Evolutionary conservation across 768 basidiomycete genomes (phyloP).

Genomic region (Dentipellis sp.): DNA sequence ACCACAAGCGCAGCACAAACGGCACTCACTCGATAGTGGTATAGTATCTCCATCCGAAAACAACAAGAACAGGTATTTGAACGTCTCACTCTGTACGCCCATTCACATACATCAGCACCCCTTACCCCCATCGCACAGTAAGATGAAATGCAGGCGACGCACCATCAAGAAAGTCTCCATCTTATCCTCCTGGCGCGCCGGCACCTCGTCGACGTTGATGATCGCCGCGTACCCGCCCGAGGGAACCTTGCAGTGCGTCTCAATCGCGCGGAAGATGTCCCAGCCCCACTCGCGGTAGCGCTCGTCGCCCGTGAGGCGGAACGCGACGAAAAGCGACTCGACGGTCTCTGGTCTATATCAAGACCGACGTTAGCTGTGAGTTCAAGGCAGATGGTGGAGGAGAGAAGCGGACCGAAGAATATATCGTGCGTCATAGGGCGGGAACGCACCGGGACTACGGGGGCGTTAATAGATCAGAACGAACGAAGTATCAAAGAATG

Average conservation of each 20-base stretch:
- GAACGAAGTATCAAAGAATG: background rate
- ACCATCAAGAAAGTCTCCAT: conserved; percentile 97
- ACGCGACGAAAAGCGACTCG: conserved; percentile 89
- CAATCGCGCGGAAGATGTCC: conserved; percentile 84
- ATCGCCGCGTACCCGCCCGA: conserved; percentile 81
- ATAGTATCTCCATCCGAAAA: conserved; percentile 71
- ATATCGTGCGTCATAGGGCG: conserved; percentile 79
- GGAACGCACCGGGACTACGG: conserved; percentile 16
- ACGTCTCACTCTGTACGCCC: conserved; percentile 66
- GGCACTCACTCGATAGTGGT: conserved; percentile 56
- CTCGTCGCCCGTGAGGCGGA: conserved; percentile 77
- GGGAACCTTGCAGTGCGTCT: conserved; percentile 69
- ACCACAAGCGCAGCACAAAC: conserved; percentile 1
- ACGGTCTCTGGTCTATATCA: conserved; percentile 76
- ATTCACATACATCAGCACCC: background rate
- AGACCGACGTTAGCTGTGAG: background rate
- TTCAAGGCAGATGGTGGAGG: background rate
- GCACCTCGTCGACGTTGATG: conserved; percentile 74
- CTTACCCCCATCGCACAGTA: background rate
- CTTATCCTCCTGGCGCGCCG: conserved; percentile 65
- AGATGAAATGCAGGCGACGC: conserved; percentile 17
- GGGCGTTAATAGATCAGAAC: background rate
- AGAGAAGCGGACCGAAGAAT: conserved; percentile 59
- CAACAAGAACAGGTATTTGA: conserved; percentile 86
- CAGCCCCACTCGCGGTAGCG: conserved; percentile 80